Evolutionary conservation across 805 yeast species (phyloP).

Genomic region (Ogataea trehalophila): DNA sequence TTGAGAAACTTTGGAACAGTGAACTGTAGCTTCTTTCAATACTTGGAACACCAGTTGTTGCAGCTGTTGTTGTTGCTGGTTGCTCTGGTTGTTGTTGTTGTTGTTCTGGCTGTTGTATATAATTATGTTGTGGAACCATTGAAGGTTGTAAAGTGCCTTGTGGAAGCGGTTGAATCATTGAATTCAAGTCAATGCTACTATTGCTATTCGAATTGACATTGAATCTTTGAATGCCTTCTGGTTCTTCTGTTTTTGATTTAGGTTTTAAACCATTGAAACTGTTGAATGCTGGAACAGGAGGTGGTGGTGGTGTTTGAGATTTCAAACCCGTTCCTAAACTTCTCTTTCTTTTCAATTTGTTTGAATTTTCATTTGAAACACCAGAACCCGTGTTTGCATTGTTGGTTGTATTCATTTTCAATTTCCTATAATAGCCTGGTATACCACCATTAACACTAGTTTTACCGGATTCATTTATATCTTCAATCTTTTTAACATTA

Average conservation of each 20-base stretch:
- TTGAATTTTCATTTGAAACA: background rate
- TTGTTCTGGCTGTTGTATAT: background rate
- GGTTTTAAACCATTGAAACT: no score
- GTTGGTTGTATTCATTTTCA: conserved; percentile 11
- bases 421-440: conserved; percentile 27
- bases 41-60: background rate
- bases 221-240: no score
- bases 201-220: no score
- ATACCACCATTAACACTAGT: conserved; percentile 31
- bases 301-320: no score
- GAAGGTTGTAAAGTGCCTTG: no score
- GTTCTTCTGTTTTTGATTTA: no score
- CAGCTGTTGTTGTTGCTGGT: no score
- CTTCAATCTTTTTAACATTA: conserved; percentile 27
- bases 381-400: background rate
- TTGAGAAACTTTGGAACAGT: conserved; percentile 5
- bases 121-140: background rate
- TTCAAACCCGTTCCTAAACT: no score
- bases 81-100: background rate
- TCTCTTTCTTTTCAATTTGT: background rate
- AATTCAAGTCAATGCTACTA: background rate
- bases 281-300: no score
- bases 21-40: conserved; percentile 5
- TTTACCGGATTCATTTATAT: conserved; percentile 25
- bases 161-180: background rate